Evolutionary conservation across 768 basidiomycete species (phyloP).

Genomic region (Pisolithus orientalis): DNA sequence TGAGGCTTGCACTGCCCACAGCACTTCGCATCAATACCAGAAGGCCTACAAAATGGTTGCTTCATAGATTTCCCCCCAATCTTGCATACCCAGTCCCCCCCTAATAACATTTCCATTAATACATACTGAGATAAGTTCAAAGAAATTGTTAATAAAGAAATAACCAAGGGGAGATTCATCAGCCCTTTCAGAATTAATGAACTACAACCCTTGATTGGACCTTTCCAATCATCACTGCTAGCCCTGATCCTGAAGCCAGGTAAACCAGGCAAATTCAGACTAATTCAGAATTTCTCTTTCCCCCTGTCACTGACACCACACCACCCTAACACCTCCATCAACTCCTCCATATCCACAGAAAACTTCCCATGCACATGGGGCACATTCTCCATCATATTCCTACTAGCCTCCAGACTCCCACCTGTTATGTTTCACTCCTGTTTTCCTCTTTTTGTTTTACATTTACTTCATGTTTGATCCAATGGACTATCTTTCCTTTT

Average conservation of each 20-base stretch:
- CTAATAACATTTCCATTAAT: constrained; percentile 1
- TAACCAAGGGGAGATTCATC: constrained; percentile 10
- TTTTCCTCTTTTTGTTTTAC: no score
- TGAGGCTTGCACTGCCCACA: not conserved
- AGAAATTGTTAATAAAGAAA: not conserved
- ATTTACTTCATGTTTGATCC: no score
- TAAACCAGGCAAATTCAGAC: no score
- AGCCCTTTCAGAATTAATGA: constrained; percentile 3
- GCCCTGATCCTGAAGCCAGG: not conserved
- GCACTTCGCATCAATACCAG: not conserved
- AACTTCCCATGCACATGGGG: constrained; percentile 39
- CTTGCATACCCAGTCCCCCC: not conserved
- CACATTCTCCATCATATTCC: constrained; percentile 29
- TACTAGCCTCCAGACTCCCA: constrained; percentile 19
- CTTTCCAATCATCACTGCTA: constrained; percentile 14
- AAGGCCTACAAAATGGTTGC: not conserved
- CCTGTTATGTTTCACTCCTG: no score
- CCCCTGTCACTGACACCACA: not conserved
- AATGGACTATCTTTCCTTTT: no score
- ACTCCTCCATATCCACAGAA: constrained; percentile 4
- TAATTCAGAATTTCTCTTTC: constrained; percentile 15
- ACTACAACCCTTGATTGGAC: constrained; percentile 7
- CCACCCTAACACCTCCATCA: not conserved
- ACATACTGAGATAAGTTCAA: not conserved
- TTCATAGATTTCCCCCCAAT: constrained; percentile 1